These are phyloP conservation scores for Aspergillus japonicus DNA, from an alignment of 2,329 filamentous ascomycete species.

Conservation along the genomic window DNA sequence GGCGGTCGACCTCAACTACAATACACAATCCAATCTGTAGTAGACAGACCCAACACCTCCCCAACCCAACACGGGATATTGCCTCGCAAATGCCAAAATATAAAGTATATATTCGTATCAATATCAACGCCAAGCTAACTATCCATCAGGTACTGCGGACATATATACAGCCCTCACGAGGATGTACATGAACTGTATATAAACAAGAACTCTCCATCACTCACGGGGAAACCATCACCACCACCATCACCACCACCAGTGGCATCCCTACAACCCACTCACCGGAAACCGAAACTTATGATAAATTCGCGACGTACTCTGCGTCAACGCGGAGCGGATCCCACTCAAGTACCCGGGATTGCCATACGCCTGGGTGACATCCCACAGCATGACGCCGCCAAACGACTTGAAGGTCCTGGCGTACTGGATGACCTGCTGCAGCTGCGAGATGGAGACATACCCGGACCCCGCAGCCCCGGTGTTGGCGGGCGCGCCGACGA, in stretches of 20 bases:
- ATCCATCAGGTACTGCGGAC: not conserved
- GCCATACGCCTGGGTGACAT: conserved; percentile 60
- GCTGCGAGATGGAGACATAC: conserved; percentile 51
- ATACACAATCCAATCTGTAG: no score
- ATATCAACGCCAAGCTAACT: no score
- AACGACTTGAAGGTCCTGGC: conserved; percentile 58
- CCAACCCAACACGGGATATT: no score
- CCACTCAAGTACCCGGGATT: conserved; percentile 57
- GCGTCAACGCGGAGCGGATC: conserved; percentile 40
- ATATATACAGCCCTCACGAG: conserved; percentile 2
- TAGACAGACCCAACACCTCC: no score
- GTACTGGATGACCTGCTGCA: conserved; percentile 55
- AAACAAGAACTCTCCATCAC: no score
- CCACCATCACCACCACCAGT: not conserved
- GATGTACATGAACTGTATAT: not conserved
- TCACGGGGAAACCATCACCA: not conserved
- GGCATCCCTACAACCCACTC: not conserved
- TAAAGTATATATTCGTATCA: no score
- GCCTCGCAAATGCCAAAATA: no score
- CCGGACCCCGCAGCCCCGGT: conserved; percentile 55
- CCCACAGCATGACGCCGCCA: conserved; percentile 70
- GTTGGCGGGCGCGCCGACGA: conserved; percentile 61
- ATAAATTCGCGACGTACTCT: conserved; percentile 10
- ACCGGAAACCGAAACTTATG: conserved; percentile 3
- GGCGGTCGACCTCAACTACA: not conserved